phyloP scores from a whole-genome alignment of 192 early-diverging fungal species.

The Jimgerdemannia flammicorona region DNA sequence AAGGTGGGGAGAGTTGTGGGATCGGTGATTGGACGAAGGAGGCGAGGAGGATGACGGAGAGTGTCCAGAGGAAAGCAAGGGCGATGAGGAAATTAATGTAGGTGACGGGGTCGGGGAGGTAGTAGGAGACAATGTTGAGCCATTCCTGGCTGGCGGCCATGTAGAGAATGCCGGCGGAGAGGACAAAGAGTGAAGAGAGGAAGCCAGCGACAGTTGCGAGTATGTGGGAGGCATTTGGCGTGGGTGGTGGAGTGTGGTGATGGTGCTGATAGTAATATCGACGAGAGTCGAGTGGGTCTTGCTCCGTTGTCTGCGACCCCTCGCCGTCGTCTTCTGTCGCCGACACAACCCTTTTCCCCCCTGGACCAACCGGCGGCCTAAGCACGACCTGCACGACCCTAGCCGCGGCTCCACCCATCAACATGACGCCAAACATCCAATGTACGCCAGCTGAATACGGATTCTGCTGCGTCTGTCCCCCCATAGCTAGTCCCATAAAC shows the following conservation, averaged over 20 bases:
- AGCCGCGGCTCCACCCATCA: slow-evolving; percentile 27
- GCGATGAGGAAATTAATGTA: slow-evolving; percentile 39
- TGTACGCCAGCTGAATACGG: slow-evolving; percentile 25
- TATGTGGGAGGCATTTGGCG: slow-evolving; percentile 19
- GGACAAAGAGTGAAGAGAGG: slow-evolving; percentile 23
- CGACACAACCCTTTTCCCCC: background rate
- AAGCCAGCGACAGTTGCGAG: slow-evolving; percentile 35
- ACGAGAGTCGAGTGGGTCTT: background rate
- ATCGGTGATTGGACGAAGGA: background rate
- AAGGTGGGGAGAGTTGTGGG: too few species aligned
- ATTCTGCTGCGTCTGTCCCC: slow-evolving; percentile 19
- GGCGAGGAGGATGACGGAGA: slow-evolving; percentile 20
- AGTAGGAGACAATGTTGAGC: slow-evolving; percentile 29
- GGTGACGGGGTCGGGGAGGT: slow-evolving; percentile 30
- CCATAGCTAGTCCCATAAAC: slow-evolving; percentile 31
- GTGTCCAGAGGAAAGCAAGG: slow-evolving; percentile 26
- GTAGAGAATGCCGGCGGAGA: slow-evolving; percentile 35
- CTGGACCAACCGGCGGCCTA: slow-evolving; percentile 13
- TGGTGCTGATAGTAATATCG: slow-evolving; percentile 1
- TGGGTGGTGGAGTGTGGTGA: background rate
- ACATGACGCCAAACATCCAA: slow-evolving; percentile 26
- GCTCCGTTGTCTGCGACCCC: background rate
- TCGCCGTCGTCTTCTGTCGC: background rate
- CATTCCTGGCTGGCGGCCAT: slow-evolving; percentile 35
- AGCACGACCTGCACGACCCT: slow-evolving; percentile 28